Percentiles rank a stretch among this genome's conserved stretches.
Conservation (phyloP, 2,329 filamentous ascomycete genomes). For the Pseudogymnoascus sp. region DNA sequence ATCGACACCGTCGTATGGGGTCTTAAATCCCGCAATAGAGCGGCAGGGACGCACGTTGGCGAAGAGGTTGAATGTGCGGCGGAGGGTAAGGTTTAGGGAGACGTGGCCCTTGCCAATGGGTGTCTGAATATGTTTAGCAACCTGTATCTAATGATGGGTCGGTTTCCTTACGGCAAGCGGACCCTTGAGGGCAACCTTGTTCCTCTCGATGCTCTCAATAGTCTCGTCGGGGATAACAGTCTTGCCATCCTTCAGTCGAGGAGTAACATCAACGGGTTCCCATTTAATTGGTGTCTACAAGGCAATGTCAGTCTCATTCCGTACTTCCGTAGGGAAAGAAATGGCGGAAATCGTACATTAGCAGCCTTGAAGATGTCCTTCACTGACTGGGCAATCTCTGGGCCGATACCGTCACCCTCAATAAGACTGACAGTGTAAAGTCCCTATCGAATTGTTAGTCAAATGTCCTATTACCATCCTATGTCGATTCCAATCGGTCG, state of each 20-base stretch:
- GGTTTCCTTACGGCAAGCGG: conserved; percentile 72
- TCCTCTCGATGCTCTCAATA: conserved; percentile 87
- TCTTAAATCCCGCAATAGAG: conserved; percentile 96
- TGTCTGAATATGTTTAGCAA: conserved; percentile 48
- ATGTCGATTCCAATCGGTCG: conserved; percentile 15
- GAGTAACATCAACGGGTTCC: conserved; percentile 96
- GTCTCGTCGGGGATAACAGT: conserved; percentile 89
- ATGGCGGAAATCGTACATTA: conserved; percentile 52
- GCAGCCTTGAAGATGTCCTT: conserved; percentile 98
- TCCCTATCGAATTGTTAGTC: conserved; percentile 50
- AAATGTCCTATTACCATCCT: background rate
- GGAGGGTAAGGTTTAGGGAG: conserved; percentile 96
- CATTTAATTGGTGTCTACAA: conserved; percentile 80
- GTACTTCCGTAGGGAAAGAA: background rate
- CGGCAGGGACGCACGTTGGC: conserved; percentile 98
- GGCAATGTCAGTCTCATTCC: conserved; percentile 19
- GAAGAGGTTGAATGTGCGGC: conserved; percentile 99
- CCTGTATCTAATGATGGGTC: conserved; percentile 16
- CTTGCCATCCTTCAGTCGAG: conserved; percentile 88
- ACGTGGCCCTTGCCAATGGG: conserved; percentile 98
- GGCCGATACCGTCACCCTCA: conserved; percentile 97
- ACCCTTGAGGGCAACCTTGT: conserved; percentile 97
- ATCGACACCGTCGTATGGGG: conserved; percentile 93
- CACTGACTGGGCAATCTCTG: conserved; percentile 94
- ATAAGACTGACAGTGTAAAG: conserved; percentile 96